Evolutionary conservation across 208 protist genomes (phyloP), one percentile per base, ranked within the genome.

Genomic region (Trypanosoma melophagium): DNA sequence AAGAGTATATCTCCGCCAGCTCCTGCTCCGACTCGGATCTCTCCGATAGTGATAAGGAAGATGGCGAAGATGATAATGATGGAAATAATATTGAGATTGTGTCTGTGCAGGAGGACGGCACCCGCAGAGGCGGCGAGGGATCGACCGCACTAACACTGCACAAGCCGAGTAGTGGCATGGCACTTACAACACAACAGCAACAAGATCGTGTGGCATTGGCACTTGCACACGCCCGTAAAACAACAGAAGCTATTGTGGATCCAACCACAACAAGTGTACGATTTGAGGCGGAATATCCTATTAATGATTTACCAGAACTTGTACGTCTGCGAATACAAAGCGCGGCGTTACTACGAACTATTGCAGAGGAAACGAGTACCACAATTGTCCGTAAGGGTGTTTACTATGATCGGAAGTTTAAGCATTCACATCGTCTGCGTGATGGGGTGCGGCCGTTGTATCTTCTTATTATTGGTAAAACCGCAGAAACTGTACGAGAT

Each of bases 341-440:
- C 50, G 72, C 74, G 7, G 13, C 53, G 9, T 80, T 92, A 24
- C 74, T 96, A 51, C 78, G 83, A 44, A 61, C 71, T 3, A 74
- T 93, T 31, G 66, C 69, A 21, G 83, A 90, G 62, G 81, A 87
- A 58, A 89, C 83, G 28, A 74, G 84, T 28, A 89, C 86, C 14
- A 80, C 85, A 12, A 88, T 96, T 45, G 66, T 93, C 24, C 81
- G 81, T 49, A 96, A 96, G 71, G 90, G 90, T 41, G 77, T 93
- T n/a, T 96, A 81, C 73, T 92, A 86, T 67, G 90, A 93, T 50
- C 74, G 71, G 9, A 75, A 75, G 42, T 85, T 85, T 67, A 90
- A 92, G 62, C 82, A 90, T 69, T 86, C 84, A 28, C 79, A 87
- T 38, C 60, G 66, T 16, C 78, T 96, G 53, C 91, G 88, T 70